Percentiles rank a stretch among this genome's conserved stretches.
phyloP scores from a whole-genome alignment of 2,329 filamentous ascomycete genomes.

The Xylariaceae sp. region DNA sequence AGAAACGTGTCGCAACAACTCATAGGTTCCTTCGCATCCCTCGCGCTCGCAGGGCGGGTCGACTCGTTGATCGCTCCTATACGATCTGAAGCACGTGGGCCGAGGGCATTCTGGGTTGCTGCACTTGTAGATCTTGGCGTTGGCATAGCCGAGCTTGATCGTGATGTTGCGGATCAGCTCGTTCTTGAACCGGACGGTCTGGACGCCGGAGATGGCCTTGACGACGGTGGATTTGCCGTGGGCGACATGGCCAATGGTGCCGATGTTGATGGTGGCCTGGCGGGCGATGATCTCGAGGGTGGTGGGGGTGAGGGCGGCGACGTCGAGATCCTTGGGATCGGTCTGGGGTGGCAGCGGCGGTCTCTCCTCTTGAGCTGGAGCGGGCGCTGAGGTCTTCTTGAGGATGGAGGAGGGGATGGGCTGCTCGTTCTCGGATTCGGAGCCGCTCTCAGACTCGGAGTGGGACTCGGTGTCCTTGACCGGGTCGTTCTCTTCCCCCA shows the following conservation, averaged over 20 bases:
- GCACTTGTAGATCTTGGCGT: constrained; percentile 99
- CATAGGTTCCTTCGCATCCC: constrained; percentile 82
- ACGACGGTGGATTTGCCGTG: constrained; percentile 99
- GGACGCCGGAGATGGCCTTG: constrained; percentile 97
- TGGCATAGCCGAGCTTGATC: constrained; percentile 99
- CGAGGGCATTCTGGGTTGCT: constrained; percentile 87
- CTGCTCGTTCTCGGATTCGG: constrained; percentile 15
- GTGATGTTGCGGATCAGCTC: constrained; percentile 98
- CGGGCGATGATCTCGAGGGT: constrained; percentile 96
- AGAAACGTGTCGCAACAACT: constrained; percentile 84
- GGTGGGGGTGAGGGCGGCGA: constrained; percentile 74
- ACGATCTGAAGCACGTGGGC: constrained; percentile 93
- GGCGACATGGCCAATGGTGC: constrained; percentile 96
- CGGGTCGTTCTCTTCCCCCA: constrained; percentile 17
- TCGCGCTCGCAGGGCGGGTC: constrained; percentile 94
- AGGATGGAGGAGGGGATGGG: constrained; percentile 4
- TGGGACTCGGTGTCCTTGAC: constrained; percentile 13
- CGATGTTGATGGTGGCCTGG: constrained; percentile 98
- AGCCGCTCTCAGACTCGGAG: constrained; percentile 17
- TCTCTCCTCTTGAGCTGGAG: constrained; percentile 8
- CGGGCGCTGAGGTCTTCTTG: constrained; percentile 3
- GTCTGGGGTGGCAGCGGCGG: constrained; percentile 71
- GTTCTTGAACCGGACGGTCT: constrained; percentile 99
- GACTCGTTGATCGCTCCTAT: constrained; percentile 98
- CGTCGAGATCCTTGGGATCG: constrained; percentile 82